These are phyloP conservation scores for Apiotrichum domesticum DNA, from an alignment of 1,284 basidiomycete genomes.

Conservation along the genomic window DNA sequence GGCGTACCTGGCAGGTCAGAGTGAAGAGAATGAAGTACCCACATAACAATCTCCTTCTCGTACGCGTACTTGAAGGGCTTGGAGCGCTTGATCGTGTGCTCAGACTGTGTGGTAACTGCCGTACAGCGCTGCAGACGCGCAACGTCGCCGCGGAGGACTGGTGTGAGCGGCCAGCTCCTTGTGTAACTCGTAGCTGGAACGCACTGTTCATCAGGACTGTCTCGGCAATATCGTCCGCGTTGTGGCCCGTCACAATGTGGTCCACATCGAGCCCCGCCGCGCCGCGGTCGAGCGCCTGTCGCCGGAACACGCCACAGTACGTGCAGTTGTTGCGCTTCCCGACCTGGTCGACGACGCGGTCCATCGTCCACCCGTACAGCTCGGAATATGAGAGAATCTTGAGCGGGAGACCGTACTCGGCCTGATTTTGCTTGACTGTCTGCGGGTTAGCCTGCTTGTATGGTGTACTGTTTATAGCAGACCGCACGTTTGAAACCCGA, in stretches of 20 bases:
- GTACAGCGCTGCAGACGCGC: constrained; percentile 90
- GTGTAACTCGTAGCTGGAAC: constrained; percentile 29
- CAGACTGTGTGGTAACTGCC: constrained; percentile 83
- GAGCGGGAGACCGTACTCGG: constrained; percentile 89
- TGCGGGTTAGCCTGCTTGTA: constrained; percentile 36
- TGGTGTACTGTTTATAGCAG: not conserved
- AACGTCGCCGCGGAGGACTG: constrained; percentile 96
- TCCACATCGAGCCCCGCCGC: constrained; percentile 84
- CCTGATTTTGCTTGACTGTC: constrained; percentile 96
- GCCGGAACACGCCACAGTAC: constrained; percentile 94
- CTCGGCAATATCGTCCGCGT: constrained; percentile 98
- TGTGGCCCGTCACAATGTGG: constrained; percentile 98
- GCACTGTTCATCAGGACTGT: constrained; percentile 97
- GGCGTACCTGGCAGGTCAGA: constrained; percentile 65
- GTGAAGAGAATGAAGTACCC: constrained; percentile 26
- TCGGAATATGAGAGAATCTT: constrained; percentile 95
- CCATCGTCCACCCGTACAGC: constrained; percentile 99
- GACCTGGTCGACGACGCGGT: constrained; percentile 84
- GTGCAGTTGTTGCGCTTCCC: constrained; percentile 99
- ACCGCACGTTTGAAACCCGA: not conserved
- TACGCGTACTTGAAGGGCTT: constrained; percentile 99
- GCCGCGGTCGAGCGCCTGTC: constrained; percentile 92
- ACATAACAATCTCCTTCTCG: constrained; percentile 99
- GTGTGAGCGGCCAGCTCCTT: not conserved
- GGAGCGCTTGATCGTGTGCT: constrained; percentile 89